A percentile compares a stretch with the other conserved stretches of the same genome.
Conservation (phyloP, 2,329 filamentous ascomycete genomes). For the Aspergillus sergii region DNA sequence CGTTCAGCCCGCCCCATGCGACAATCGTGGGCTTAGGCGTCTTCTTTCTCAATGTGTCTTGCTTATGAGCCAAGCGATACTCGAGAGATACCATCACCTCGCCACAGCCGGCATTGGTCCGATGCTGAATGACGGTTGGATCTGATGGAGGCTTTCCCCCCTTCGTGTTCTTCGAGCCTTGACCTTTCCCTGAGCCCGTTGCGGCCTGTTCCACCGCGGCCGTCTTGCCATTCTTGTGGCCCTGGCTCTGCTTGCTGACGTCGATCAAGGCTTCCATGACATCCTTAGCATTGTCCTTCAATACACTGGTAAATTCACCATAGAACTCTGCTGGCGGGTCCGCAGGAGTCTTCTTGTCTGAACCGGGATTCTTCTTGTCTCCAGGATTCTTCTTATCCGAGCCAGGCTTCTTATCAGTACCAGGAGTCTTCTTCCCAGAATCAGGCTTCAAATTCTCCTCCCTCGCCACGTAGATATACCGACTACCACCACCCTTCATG, state of each 20-base stretch:
- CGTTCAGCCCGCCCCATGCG: background rate
- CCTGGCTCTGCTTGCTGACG: background rate
- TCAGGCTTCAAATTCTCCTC: background rate
- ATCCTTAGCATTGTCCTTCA: background rate
- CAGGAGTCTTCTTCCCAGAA: too few relatives aligned
- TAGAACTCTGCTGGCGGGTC: accelerated
- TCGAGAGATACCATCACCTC: conserved; percentile 3
- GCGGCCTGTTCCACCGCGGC: too few relatives aligned
- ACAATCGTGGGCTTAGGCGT: background rate
- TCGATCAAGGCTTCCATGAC: conserved; percentile 5
- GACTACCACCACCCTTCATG: background rate
- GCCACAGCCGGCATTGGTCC: background rate
- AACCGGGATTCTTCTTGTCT: background rate
- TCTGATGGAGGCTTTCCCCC: too few relatives aligned
- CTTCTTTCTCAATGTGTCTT: background rate
- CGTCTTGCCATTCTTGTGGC: background rate
- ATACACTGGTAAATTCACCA: background rate
- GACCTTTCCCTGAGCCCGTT: background rate
- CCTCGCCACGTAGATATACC: background rate
- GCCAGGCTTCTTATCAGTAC: too few relatives aligned
- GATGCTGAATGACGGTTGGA: background rate
- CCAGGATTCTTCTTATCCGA: background rate
- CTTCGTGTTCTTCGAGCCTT: too few relatives aligned
- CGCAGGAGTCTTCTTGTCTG: background rate
- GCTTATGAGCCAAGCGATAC: background rate